These are phyloP conservation scores for Metschnikowia koreensis DNA, from an alignment of 805 yeast genomes.

Conservation along the genomic window DNA sequence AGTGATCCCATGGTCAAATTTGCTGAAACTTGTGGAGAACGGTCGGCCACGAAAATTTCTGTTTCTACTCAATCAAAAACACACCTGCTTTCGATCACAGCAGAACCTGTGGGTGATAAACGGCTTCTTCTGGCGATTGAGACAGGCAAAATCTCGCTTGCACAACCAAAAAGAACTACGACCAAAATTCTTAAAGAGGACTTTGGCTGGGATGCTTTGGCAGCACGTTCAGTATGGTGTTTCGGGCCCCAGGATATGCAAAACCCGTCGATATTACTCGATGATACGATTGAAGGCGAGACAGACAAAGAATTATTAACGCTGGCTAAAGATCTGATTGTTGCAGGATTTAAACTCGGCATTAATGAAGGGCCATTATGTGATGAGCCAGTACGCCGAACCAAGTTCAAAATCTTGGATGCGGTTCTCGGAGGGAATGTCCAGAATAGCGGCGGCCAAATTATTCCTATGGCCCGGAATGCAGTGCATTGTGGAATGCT, in stretches of 20 bases:
- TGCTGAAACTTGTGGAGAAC: slow-evolving; percentile 68
- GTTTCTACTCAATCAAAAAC: slow-evolving; percentile 54
- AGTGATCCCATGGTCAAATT: slow-evolving; percentile 83
- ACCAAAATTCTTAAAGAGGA: slow-evolving; percentile 54
- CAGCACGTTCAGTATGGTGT: slow-evolving; percentile 79
- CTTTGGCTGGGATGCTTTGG: slow-evolving; percentile 79
- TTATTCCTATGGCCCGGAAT: slow-evolving; percentile 76
- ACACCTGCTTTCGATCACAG: slow-evolving; percentile 62
- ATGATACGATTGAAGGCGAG: slow-evolving; percentile 73
- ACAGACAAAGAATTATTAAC: slow-evolving; percentile 54
- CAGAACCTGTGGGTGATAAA: slow-evolving; percentile 64
- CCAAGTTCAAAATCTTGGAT: slow-evolving; percentile 69
- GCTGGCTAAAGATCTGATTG: slow-evolving; percentile 51
- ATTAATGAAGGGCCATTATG: slow-evolving; percentile 88
- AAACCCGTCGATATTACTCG: slow-evolving; percentile 53
- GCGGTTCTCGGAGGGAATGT: slow-evolving; percentile 47
- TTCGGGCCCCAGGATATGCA: slow-evolving; percentile 55
- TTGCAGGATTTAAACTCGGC: slow-evolving; percentile 83
- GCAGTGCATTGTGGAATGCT: slow-evolving; percentile 83
- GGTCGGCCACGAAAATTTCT: slow-evolving; percentile 64
- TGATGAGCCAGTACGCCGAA: slow-evolving; percentile 73
- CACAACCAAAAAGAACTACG: slow-evolving; percentile 40
- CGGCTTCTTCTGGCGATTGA: slow-evolving; percentile 57
- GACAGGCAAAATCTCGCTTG: slow-evolving; percentile 39
- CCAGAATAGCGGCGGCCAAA: slow-evolving; percentile 60